Evolutionary conservation across 2,329 filamentous ascomycete genomes (phyloP).

Genomic region (Zalaria sp.): DNA sequence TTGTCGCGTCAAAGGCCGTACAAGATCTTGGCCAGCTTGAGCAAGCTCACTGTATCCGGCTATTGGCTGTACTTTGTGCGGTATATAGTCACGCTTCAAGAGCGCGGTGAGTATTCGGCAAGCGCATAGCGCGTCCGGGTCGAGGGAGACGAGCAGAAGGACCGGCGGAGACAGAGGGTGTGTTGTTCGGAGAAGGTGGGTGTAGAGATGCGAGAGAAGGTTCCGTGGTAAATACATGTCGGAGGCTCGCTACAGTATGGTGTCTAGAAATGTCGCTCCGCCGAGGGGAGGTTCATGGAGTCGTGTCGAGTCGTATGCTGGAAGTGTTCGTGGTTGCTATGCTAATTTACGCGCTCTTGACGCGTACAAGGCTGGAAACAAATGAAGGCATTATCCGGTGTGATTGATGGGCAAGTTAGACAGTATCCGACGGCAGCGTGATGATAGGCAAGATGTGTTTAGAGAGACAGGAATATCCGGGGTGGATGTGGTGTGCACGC

Average conservation of each 20-base stretch:
- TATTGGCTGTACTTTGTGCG: slow-evolving; percentile 92
- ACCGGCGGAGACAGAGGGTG: slow-evolving; percentile 87
- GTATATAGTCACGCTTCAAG: slow-evolving; percentile 95
- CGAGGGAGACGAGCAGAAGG: slow-evolving; percentile 80
- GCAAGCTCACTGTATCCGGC: slow-evolving; percentile 83
- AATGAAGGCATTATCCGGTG: neutral
- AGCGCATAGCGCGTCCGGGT: slow-evolving; percentile 89
- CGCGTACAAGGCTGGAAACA: neutral
- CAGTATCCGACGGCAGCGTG: no score
- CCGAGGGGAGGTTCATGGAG: neutral
- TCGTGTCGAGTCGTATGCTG: neutral
- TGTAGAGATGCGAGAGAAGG: slow-evolving; percentile 82
- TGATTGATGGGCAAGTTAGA: no score
- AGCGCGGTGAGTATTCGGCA: slow-evolving; percentile 85
- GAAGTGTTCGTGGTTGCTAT: neutral
- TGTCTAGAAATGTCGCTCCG: neutral
- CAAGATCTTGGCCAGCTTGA: slow-evolving; percentile 62
- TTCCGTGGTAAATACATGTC: slow-evolving; percentile 86
- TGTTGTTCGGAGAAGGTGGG: slow-evolving; percentile 70
- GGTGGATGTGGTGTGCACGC: no score
- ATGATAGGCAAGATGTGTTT: no score
- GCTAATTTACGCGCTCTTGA: neutral
- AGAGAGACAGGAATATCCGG: no score
- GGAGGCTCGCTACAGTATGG: neutral
- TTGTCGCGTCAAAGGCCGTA: slow-evolving; percentile 73